Conservation (phyloP, 306 rosid genomes). For the Casuarina equisetifolia region DNA sequence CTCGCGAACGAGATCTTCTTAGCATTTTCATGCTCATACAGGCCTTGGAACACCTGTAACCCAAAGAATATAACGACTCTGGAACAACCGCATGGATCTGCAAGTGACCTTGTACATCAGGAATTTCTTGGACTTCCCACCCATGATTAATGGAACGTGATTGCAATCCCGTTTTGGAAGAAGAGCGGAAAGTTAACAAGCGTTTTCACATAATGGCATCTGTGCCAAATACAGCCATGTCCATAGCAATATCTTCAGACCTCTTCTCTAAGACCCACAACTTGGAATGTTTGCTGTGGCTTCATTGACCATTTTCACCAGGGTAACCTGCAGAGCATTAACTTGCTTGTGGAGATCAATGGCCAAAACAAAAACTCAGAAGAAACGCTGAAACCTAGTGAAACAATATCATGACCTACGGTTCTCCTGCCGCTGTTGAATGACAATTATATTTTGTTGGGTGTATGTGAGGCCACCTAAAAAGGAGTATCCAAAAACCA, state of each 20-base stretch:
- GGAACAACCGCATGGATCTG: background rate
- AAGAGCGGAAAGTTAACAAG: background rate
- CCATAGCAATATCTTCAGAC: conserved; percentile 1
- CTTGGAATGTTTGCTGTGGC: conserved; percentile 83
- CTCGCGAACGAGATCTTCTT: too few species aligned
- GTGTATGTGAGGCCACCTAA: too few species aligned
- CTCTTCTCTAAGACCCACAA: conserved; percentile 53
- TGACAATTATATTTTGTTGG: background rate
- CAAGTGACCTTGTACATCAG: background rate
- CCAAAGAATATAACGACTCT: background rate
- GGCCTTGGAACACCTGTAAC: too few species aligned
- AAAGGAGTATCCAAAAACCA: too few species aligned
- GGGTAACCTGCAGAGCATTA: conserved; percentile 65
- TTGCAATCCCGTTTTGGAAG: background rate
- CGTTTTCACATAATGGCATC: conserved; percentile 5
- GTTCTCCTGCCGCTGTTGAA: background rate
- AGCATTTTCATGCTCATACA: too few species aligned
- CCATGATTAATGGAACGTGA: background rate
- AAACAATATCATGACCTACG: background rate
- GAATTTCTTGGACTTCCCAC: background rate
- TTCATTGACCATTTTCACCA: conserved; percentile 89
- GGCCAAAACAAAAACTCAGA: background rate
- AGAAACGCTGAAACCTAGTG: background rate
- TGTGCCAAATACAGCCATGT: background rate
- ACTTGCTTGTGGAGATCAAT: conserved; percentile 8